Percentiles rank a stretch among this genome's conserved stretches.
Evolutionary conservation across 2,329 filamentous ascomycete genomes (phyloP).

Genomic region (Epichloe hybrida): DNA sequence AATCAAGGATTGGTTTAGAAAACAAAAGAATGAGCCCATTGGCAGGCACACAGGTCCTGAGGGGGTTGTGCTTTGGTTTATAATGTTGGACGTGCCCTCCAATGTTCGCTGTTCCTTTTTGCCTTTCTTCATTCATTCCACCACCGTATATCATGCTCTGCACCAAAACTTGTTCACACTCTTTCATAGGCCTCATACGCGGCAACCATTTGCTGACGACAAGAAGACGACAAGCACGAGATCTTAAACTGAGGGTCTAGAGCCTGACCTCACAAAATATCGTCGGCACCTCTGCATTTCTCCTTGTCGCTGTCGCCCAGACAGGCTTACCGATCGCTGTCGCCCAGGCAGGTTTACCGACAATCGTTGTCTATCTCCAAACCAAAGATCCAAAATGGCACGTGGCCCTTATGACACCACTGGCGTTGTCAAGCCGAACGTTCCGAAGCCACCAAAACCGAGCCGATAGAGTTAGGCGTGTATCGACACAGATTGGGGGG

Average conservation of each 20-base stretch:
- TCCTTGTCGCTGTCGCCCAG: background rate
- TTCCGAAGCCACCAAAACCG: slow-evolving; percentile 22
- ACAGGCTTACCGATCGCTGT: background rate
- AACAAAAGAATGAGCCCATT: slow-evolving; percentile 1
- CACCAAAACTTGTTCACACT: background rate
- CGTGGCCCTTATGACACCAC: slow-evolving; percentile 26
- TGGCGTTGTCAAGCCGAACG: slow-evolving; percentile 22
- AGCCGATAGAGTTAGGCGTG: slow-evolving; percentile 1
- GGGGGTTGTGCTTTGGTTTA: slow-evolving; percentile 5
- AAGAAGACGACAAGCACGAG: background rate
- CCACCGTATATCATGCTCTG: background rate
- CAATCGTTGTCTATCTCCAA: background rate
- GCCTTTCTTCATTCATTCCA: background rate
- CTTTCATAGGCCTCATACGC: too few species aligned
- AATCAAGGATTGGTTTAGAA: background rate
- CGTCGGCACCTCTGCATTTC: background rate
- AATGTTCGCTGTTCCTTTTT: slow-evolving; percentile 1
- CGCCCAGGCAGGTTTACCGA: background rate
- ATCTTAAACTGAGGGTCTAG: background rate
- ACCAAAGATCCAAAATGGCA: slow-evolving; percentile 13
- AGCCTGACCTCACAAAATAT: background rate
- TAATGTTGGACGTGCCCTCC: slow-evolving; percentile 10
- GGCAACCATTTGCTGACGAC: background rate
- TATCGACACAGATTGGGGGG: background rate
- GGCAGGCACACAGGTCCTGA: slow-evolving; percentile 2